Conservation (phyloP, 305 asterid species). For the Vinca major region DNA sequence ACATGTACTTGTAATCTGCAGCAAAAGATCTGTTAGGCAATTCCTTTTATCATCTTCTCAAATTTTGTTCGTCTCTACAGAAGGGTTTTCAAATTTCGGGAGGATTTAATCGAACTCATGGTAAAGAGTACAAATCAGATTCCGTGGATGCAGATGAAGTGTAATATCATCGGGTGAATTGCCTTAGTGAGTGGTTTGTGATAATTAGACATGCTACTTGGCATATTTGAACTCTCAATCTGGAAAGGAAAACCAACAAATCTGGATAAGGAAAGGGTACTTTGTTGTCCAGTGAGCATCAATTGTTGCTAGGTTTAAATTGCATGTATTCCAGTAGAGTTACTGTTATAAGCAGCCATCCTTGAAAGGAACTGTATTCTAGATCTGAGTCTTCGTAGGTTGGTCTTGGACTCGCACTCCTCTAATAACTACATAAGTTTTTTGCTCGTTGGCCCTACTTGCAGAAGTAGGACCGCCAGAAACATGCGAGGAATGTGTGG, state of each 20-base stretch:
- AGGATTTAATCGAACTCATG: not conserved
- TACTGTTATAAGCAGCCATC: not conserved
- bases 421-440: no score
- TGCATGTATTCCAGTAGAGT: not conserved
- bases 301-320: not conserved
- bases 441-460: no score
- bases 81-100: conserved; percentile 6
- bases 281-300: not conserved
- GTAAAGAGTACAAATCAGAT: conserved; percentile 5
- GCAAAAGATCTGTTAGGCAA: conserved; percentile 7
- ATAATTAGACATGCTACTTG: not conserved
- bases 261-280: conserved; percentile 1
- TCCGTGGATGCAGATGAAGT: conserved; percentile 1
- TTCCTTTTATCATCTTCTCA: not conserved
- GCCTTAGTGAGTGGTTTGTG: conserved; percentile 1
- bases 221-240: conserved; percentile 1
- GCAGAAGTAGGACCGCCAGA: no score
- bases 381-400: no score
- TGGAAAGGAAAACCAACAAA: not conserved
- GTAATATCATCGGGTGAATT: conserved; percentile 6
- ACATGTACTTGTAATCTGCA: conserved; percentile 1
- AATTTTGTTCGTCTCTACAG: not conserved
- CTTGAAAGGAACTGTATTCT: not conserved
- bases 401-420: no score
- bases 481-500: no score